Evolutionary conservation across 106 monocot species (phyloP).

Genomic region (Posidonia australis): DNA sequence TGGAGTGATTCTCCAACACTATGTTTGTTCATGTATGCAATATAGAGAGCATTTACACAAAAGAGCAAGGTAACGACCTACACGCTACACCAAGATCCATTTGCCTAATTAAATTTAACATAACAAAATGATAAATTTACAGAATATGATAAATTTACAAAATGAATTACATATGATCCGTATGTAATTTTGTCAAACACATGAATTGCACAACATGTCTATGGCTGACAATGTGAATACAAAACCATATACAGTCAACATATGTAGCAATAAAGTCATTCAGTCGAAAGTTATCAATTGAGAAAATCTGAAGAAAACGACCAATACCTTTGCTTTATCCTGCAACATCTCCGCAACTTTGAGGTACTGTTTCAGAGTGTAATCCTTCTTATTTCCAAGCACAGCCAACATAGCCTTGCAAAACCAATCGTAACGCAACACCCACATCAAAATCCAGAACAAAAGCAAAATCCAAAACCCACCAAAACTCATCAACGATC

Average conservation of each 20-base stretch:
- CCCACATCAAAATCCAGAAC: neutral
- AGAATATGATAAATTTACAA: no score
- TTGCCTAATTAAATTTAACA: no score
- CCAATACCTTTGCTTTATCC: slow-evolving; percentile 50
- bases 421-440: neutral
- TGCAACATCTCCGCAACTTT: slow-evolving; percentile 63
- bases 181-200: neutral
- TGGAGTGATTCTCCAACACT: no score
- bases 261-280: neutral
- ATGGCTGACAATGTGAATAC: neutral
- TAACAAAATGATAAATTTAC: no score
- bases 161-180: no score
- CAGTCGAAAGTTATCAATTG: neutral
- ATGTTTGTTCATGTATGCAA: no score
- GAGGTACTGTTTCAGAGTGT: slow-evolving; percentile 78
- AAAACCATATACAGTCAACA: neutral
- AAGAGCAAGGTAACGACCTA: no score
- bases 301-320: neutral
- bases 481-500: neutral
- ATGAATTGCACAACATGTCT: neutral
- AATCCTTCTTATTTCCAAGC: slow-evolving; percentile 71
- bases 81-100: no score
- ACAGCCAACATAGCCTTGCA: slow-evolving; percentile 50
- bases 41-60: no score
- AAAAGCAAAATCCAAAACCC: neutral